Evolutionary conservation across 148 eudicot genomes (phyloP), one percentile per base, ranked within the genome.

Genomic region (Chenopodium quinoa): DNA sequence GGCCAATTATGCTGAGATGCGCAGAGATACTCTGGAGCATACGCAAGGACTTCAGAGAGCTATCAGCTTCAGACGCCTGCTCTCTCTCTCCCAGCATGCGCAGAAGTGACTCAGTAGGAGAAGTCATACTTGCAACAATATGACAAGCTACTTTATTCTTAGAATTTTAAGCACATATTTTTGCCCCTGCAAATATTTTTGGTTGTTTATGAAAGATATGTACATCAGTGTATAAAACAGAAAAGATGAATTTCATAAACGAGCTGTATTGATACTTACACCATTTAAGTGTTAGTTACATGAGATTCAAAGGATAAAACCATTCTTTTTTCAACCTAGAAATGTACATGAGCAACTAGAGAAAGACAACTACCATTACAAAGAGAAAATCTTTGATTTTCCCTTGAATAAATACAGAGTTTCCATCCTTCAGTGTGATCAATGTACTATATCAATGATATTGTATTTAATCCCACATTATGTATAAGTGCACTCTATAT

Each of bases 21-120:
- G 97, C 91, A 11, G 93, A 93, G 89, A 84, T 88, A 62, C 91
- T 95, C 19, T 92, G 97, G 99, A 84, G 87, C 80, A 90, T 95
- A 56, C 89, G 99, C 22, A 95, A 91, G 85, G 92, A 92, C 71
- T 91, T 90, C 82, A 85, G 44, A 69, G 93, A 89, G 79, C 67
- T 88, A 44, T 81, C 72, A 17, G 84, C 79, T 73, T 81, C 88
- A 2, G 85, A 86, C 40, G 56, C 67, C 1, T 16, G 71, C 73
- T 75, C 85, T 34, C 67, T 84, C 76, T 82, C 88, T 40, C 81
- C 87, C 34, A 71, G 17, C 17, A 71, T 88, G 47, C 71, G 52
- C 20, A 89, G 72, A 76, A 83, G 84, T 56, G 58, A 23, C 77
- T 84, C 88, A 34, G 47, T 82, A 7, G 75, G 44, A 69, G 86